phyloP scores from a whole-genome alignment of 163 green algal genomes.

The Coccomyxa subellipsoidea region DNA sequence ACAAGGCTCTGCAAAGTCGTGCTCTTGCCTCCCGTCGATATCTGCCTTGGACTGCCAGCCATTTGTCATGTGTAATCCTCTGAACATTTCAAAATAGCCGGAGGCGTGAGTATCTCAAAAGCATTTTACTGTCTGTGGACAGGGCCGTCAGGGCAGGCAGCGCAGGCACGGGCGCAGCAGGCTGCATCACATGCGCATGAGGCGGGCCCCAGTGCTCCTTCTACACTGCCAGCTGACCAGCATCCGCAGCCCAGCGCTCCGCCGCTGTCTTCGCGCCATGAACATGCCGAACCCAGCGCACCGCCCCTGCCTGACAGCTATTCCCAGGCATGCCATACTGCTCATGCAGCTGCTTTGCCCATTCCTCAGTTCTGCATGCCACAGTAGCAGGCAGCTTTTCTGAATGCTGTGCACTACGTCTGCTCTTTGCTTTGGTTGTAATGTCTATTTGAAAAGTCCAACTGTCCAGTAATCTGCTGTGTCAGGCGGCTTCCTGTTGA shows the following conservation, averaged over 20 bases:
- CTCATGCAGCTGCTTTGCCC: not conserved
- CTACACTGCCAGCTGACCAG: not conserved
- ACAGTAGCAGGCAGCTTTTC: no score
- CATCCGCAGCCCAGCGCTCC: not conserved
- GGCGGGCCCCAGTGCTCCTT: not conserved
- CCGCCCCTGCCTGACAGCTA: not conserved
- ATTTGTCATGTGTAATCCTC: no score
- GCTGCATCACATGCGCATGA: not conserved
- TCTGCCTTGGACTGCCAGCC: no score
- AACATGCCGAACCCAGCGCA: constrained; percentile 1
- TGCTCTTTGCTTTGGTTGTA: not conserved
- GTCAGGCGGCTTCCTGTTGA: no score
- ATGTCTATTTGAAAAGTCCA: not conserved
- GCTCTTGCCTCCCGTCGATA: no score
- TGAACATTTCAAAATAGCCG: no score
- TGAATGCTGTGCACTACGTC: not conserved
- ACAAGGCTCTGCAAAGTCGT: no score
- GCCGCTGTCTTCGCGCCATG: not conserved
- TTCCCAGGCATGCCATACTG: not conserved
- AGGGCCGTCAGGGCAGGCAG: not conserved
- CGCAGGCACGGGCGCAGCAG: not conserved
- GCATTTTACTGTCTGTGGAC: not conserved
- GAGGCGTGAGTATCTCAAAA: no score
- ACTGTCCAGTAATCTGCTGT: not conserved
- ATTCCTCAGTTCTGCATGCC: no score